phyloP scores from a whole-genome alignment of 2,329 filamentous ascomycete species.

The Colletotrichum sp. region DNA sequence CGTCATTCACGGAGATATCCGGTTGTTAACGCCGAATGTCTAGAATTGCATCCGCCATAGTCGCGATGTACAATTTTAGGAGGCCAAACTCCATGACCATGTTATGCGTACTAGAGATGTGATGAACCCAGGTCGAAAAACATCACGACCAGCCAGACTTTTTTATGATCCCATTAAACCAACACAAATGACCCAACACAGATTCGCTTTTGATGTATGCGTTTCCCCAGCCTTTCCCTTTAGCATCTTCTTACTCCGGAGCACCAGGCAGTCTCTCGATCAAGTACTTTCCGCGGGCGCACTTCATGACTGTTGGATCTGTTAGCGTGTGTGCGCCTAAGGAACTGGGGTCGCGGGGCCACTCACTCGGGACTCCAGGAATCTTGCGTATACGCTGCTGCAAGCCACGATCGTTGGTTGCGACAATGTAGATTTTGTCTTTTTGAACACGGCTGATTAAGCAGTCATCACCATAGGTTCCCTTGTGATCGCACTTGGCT shows the following conservation, averaged over 20 bases:
- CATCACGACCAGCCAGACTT: constrained; percentile 8
- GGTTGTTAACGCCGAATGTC: not conserved
- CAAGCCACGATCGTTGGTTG: constrained; percentile 78
- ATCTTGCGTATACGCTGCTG: constrained; percentile 82
- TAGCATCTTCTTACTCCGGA: constrained; percentile 55
- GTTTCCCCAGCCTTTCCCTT: not conserved
- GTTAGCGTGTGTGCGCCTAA: constrained; percentile 53
- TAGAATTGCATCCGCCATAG: not conserved
- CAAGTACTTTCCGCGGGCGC: constrained; percentile 88
- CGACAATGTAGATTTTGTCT: constrained; percentile 70
- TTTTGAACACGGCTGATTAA: constrained; percentile 77
- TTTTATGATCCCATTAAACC: not conserved
- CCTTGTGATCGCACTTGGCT: constrained; percentile 89
- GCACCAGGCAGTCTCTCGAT: constrained; percentile 91
- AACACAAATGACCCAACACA: not conserved
- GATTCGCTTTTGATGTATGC: not conserved
- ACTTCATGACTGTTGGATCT: constrained; percentile 70
- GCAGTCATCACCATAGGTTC: constrained; percentile 85
- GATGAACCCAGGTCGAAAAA: constrained; percentile 6
- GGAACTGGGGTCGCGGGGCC: constrained; percentile 37
- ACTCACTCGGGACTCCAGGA: constrained; percentile 4
- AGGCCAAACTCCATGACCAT: not conserved
- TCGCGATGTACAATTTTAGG: not conserved
- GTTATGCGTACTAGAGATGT: not conserved
- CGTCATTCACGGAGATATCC: constrained; percentile 1